Evolutionary conservation across 768 basidiomycete genomes (phyloP).

Genomic region (Rhizopogon vulgaris): DNA sequence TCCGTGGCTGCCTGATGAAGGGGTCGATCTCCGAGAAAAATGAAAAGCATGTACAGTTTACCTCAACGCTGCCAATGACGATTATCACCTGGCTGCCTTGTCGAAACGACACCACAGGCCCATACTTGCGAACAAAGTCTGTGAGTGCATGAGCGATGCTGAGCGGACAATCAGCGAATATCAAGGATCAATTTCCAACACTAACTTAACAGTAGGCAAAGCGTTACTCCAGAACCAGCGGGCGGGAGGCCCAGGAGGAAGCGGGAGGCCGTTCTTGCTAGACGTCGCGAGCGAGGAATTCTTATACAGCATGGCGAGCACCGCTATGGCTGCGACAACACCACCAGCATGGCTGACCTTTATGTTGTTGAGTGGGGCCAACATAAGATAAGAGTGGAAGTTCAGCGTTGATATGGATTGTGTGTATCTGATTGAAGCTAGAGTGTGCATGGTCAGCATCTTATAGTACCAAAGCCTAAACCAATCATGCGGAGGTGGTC

Average conservation of each 20-base stretch:
- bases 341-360: constrained; percentile 39
- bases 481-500: too few species aligned
- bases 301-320: neutral
- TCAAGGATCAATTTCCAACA: neutral
- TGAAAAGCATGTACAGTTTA: neutral
- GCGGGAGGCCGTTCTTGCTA: constrained; percentile 3
- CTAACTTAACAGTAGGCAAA: constrained; percentile 4
- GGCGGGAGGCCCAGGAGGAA: constrained; percentile 16
- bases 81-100: constrained; percentile 30
- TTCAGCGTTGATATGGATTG: constrained; percentile 16
- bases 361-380: constrained; percentile 25
- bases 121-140: constrained; percentile 51
- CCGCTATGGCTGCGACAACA: constrained; percentile 33
- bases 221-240: constrained; percentile 12
- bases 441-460: constrained; percentile 17
- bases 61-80: constrained; percentile 5
- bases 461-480: constrained; percentile 8
- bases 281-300: neutral
- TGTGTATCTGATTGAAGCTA: neutral
- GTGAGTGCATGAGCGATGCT: constrained; percentile 30
- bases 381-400: constrained; percentile 26
- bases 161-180: neutral
- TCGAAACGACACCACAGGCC: constrained; percentile 49
- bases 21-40: neutral
- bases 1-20: constrained; percentile 42